Evolutionary conservation across 208 protist genomes (phyloP).

Genomic region (Trypanosoma lewisi): DNA sequence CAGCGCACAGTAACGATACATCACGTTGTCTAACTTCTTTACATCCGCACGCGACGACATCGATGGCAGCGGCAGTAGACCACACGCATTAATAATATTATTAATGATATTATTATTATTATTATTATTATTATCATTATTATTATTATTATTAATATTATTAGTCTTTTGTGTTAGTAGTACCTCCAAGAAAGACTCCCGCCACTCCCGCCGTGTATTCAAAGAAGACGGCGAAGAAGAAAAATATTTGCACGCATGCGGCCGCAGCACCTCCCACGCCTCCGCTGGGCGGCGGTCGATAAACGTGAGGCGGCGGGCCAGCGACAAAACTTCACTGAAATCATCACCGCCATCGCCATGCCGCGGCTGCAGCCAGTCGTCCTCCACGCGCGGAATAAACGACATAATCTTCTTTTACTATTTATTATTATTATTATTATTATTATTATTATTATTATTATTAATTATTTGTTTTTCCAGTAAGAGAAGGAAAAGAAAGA

Average conservation of each 20-base stretch:
- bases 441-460: too few relatives aligned
- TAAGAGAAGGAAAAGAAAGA: not conserved
- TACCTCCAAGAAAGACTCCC: slow-evolving; percentile 47
- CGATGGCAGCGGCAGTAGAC: slow-evolving; percentile 23
- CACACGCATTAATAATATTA: too few relatives aligned
- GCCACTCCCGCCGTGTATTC: slow-evolving; percentile 48
- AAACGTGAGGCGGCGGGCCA: slow-evolving; percentile 21
- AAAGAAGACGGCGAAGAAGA: slow-evolving; percentile 20
- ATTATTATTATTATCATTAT: too few relatives aligned
- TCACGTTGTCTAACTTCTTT: slow-evolving; percentile 1
- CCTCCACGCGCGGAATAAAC: slow-evolving; percentile 60
- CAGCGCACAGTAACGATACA: slow-evolving; percentile 17
- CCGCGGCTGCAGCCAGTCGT: slow-evolving; percentile 29
- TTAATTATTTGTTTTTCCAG: too few relatives aligned
- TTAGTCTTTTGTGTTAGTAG: too few relatives aligned
- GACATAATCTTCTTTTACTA: slow-evolving; percentile 14
- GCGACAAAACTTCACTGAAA: slow-evolving; percentile 30
- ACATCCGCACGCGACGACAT: not conserved
- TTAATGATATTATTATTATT: too few relatives aligned
- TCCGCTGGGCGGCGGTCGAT: slow-evolving; percentile 7
- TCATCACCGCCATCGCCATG: slow-evolving; percentile 34
- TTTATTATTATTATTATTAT: not conserved
- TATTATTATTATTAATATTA: too few relatives aligned
- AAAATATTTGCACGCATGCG: slow-evolving; percentile 3
- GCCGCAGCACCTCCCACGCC: slow-evolving; percentile 5